These are phyloP conservation scores for Talaromyces wortmannii DNA, from an alignment of 495 filamentous ascomycete genomes.

Conservation along the genomic window DNA sequence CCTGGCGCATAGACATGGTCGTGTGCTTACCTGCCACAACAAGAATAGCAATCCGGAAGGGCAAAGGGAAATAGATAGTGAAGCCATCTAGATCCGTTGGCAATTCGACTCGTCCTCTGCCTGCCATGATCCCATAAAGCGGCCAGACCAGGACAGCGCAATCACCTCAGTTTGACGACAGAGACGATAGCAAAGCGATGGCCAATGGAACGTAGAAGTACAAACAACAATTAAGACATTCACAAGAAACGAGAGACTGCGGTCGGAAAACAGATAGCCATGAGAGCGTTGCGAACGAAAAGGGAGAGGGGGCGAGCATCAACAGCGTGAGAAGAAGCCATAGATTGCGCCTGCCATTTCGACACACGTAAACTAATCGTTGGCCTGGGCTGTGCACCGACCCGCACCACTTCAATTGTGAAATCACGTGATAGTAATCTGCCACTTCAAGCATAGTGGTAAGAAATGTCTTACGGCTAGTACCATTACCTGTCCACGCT, in stretches of 20 bases:
- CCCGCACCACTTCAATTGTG: not conserved
- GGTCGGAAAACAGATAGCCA: not conserved
- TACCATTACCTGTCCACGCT: too few relatives aligned
- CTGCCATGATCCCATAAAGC: not conserved
- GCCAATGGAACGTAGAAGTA: not conserved
- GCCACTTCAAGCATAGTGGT: too few relatives aligned
- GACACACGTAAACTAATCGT: not conserved
- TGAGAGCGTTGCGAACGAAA: too few relatives aligned
- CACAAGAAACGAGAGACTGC: not conserved
- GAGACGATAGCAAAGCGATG: not conserved
- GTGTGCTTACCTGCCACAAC: conserved; percentile 64
- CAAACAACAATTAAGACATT: not conserved
- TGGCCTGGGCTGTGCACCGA: not conserved
- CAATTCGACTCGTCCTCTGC: not conserved
- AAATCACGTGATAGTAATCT: too few relatives aligned
- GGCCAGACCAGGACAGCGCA: not conserved
- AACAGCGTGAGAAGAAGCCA: too few relatives aligned
- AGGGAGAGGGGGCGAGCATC: too few relatives aligned
- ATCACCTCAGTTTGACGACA: not conserved
- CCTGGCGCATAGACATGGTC: not conserved
- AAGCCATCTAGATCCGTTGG: conserved; percentile 58
- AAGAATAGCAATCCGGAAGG: conserved; percentile 73
- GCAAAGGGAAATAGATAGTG: conserved; percentile 77
- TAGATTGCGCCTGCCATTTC: not conserved
- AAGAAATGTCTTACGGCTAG: too few relatives aligned